Conservation (phyloP, 208 protist species). For the Spongospora subterranea region DNA sequence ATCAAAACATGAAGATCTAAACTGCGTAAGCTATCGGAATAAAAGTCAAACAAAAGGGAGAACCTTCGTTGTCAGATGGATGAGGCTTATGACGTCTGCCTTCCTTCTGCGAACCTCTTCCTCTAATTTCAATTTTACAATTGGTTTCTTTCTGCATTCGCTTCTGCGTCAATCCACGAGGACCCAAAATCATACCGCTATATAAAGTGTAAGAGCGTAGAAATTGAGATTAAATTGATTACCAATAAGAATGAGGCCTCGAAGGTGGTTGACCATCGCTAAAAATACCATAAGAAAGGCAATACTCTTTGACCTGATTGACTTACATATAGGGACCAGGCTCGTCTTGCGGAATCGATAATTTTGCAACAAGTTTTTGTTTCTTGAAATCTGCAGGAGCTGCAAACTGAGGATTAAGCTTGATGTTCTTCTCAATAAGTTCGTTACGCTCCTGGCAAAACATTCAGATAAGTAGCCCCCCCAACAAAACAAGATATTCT, state of each 20-base stretch:
- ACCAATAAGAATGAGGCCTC: conserved; percentile 17
- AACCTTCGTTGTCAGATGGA: conserved; percentile 73
- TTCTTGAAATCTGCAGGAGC: conserved; percentile 39
- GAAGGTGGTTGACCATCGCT: conserved; percentile 31
- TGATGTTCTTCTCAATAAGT: not conserved
- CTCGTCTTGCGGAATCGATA: conserved; percentile 10
- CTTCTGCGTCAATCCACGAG: conserved; percentile 58
- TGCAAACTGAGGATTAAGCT: conserved; percentile 42
- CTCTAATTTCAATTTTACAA: conserved; percentile 59
- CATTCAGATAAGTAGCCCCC: not conserved
- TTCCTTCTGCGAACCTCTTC: conserved; percentile 37
- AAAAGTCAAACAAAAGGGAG: not conserved
- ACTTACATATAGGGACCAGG: conserved; percentile 10
- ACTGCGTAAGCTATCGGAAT: not conserved
- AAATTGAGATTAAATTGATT: conserved; percentile 20
- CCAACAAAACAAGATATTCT: not conserved
- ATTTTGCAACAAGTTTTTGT: conserved; percentile 27
- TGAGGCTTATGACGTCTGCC: conserved; percentile 45
- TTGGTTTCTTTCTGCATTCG: conserved; percentile 64
- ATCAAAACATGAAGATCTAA: conserved; percentile 78
- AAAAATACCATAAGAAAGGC: conserved; percentile 34
- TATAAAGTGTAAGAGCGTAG: not conserved
- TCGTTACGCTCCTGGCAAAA: conserved; percentile 18
- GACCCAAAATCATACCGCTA: conserved; percentile 57
- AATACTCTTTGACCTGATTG: not conserved